Percentiles rank a stretch among this genome's conserved stretches.
Evolutionary conservation across 2,329 filamentous ascomycete species (phyloP).

Genomic region (Colletotrichum brevisporum): DNA sequence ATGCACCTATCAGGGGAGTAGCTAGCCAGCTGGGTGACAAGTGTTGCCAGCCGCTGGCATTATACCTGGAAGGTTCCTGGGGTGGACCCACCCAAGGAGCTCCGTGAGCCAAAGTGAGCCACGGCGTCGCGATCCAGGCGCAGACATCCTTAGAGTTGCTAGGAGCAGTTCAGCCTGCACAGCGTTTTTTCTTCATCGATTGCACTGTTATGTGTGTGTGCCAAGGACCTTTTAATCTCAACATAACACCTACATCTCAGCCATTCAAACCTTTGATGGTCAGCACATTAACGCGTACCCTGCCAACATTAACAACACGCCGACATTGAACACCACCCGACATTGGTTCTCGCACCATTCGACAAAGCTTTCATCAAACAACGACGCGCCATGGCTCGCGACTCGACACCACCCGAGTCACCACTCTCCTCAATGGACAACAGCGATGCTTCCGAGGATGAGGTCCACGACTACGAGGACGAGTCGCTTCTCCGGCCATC

Average conservation of each 20-base stretch:
- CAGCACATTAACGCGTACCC: too few relatives aligned
- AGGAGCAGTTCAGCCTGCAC: slow-evolving; percentile 3
- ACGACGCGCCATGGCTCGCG: slow-evolving; percentile 30
- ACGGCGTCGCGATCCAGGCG: slow-evolving; percentile 37
- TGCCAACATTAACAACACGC: slow-evolving; percentile 1
- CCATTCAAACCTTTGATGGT: too few relatives aligned
- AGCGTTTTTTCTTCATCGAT: slow-evolving; percentile 15
- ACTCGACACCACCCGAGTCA: slow-evolving; percentile 38
- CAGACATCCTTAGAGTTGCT: slow-evolving; percentile 38
- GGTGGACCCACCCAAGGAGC: slow-evolving; percentile 31
- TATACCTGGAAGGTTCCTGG: slow-evolving; percentile 9
- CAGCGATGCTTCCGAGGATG: slow-evolving; percentile 41
- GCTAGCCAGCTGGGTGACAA: neutral
- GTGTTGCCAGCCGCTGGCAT: neutral
- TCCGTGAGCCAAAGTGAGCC: slow-evolving; percentile 30
- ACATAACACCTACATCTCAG: neutral
- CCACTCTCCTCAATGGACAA: slow-evolving; percentile 41
- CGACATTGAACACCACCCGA: slow-evolving; percentile 7
- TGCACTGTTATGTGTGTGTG: neutral
- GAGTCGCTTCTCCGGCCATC: slow-evolving; percentile 49
- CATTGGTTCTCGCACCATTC: slow-evolving; percentile 24
- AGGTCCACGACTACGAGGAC: slow-evolving; percentile 45
- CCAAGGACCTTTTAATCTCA: neutral
- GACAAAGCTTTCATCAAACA: slow-evolving; percentile 22
- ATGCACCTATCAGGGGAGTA: slow-evolving; percentile 1